phyloP scores from a whole-genome alignment of 2,329 filamentous ascomycete genomes.

The Penicillium sp. region DNA sequence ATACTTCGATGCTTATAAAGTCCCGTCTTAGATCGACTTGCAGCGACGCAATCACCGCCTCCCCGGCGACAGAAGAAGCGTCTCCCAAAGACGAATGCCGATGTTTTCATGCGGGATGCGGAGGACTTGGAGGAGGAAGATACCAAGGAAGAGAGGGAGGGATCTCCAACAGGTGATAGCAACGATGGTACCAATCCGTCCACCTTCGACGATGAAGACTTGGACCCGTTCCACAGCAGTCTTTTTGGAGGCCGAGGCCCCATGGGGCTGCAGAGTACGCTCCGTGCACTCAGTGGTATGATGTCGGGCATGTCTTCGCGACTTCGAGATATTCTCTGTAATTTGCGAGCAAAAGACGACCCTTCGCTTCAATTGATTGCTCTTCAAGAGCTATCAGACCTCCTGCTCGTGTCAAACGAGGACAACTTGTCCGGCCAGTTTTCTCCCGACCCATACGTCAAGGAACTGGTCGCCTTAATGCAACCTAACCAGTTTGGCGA shows the following conservation, averaged over 20 bases:
- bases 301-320: slow-evolving; percentile 81
- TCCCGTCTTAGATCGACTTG: slow-evolving; percentile 31
- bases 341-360: slow-evolving; percentile 79
- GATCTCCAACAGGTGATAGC: slow-evolving; percentile 61
- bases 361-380: slow-evolving; percentile 86
- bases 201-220: slow-evolving; percentile 57
- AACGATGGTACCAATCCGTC: slow-evolving; percentile 59
- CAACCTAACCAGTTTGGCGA: slow-evolving; percentile 82
- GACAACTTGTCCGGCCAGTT: slow-evolving; percentile 95
- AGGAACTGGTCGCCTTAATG: slow-evolving; percentile 90
- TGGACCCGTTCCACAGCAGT: slow-evolving; percentile 59
- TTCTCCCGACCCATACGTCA: slow-evolving; percentile 89
- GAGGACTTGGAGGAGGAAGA: slow-evolving; percentile 49
- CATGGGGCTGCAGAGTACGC: slow-evolving; percentile 70
- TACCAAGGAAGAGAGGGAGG: slow-evolving; percentile 53
- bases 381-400: slow-evolving; percentile 87
- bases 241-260: slow-evolving; percentile 66
- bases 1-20: slow-evolving; percentile 5
- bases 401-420: slow-evolving; percentile 91
- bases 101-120: slow-evolving; percentile 69
- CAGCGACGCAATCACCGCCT: slow-evolving; percentile 34
- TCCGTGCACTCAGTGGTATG: slow-evolving; percentile 86
- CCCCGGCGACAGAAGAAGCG: slow-evolving; percentile 55
- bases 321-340: slow-evolving; percentile 72
- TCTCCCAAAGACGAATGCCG: slow-evolving; percentile 57